A percentile compares a stretch with the other conserved stretches of the same genome.
phyloP scores from a whole-genome alignment of 108 stramenopile genomes.

The Epithemia pelagica region DNA sequence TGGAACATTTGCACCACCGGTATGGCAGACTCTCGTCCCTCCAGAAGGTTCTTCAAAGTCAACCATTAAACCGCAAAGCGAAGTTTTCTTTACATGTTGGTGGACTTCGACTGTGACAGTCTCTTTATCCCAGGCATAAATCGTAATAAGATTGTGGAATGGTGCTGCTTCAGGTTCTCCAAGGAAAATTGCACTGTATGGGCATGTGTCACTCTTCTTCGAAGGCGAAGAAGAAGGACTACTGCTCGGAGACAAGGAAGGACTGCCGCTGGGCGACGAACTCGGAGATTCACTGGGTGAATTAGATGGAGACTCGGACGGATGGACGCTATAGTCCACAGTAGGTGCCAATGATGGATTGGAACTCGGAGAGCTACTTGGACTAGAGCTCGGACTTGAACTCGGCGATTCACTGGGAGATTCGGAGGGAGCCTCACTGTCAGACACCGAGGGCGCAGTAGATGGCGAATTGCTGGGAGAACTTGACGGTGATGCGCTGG shows the following conservation, averaged over 20 bases:
- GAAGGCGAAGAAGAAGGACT: neutral
- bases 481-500: neutral
- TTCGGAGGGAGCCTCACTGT: neutral
- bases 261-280: neutral
- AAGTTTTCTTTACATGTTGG: neutral
- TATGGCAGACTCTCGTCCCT: neutral
- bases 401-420: constrained; percentile 4
- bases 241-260: no score
- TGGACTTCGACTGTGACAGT: neutral
- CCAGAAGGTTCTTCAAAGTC: neutral
- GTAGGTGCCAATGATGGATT: neutral
- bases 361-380: neutral
- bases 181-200: neutral
- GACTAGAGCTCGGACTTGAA: constrained; percentile 1
- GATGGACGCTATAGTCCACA: neutral
- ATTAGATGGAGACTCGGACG: neutral
- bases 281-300: neutral
- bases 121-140: neutral
- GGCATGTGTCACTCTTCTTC: neutral
- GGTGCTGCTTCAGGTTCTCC: neutral
- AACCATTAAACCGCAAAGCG: neutral
- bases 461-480: constrained; percentile 1
- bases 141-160: neutral
- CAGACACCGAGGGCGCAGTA: neutral
- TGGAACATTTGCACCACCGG: neutral